Evolutionary conservation across 2,329 filamentous ascomycete genomes (phyloP).

Genomic region (Aspergillus novoparasiticus): DNA sequence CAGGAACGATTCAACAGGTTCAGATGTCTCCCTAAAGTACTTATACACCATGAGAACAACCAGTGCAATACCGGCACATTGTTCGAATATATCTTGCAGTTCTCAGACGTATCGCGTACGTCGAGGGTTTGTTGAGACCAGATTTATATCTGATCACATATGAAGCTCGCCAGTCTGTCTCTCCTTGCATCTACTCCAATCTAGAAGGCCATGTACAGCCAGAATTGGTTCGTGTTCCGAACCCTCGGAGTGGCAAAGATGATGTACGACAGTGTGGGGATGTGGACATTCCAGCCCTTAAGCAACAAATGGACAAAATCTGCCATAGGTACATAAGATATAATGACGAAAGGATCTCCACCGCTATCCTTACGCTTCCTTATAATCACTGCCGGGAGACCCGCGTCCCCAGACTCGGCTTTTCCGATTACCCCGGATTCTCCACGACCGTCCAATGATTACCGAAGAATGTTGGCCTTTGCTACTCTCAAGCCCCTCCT

Average conservation of each 20-base stretch:
- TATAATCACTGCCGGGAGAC: not conserved
- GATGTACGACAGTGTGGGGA: not conserved
- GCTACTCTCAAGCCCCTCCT: not conserved
- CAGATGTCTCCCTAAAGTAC: no score
- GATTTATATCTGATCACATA: no score
- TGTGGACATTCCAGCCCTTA: not conserved
- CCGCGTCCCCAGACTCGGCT: not conserved
- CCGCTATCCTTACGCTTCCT: not conserved
- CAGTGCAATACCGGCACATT: no score
- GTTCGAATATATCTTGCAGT: no score
- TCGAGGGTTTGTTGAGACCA: no score
- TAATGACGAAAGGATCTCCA: not conserved
- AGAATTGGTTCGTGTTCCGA: not conserved
- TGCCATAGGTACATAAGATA: not conserved
- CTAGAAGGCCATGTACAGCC: not conserved
- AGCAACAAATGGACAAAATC: not conserved
- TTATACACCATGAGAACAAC: no score
- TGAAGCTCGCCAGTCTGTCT: not conserved
- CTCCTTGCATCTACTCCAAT: not conserved
- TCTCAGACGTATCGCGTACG: no score
- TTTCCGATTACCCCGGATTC: slow-evolving; percentile 1
- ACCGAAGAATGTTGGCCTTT: not conserved
- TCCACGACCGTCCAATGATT: not conserved
- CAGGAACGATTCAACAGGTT: no score
- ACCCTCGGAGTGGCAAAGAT: not conserved